phyloP scores from a whole-genome alignment of 768 basidiomycete genomes.

The Phlegmacium glaucopus region DNA sequence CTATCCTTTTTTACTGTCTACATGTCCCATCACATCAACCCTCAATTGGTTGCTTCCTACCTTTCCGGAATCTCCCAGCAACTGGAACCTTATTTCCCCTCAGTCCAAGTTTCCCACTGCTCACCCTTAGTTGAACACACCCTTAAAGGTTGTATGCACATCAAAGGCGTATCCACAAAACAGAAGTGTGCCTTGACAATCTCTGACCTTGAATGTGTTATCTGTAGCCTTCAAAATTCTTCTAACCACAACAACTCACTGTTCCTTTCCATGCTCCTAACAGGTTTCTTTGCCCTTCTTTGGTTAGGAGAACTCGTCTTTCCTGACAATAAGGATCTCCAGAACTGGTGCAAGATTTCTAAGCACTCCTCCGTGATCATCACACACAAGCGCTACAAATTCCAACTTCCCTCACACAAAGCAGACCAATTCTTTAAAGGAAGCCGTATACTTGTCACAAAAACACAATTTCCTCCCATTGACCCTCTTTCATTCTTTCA shows the following conservation, averaged over 20 bases:
- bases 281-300: slow-evolving; percentile 28
- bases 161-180: too few relatives aligned
- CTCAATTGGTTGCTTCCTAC: slow-evolving; percentile 6
- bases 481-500: neutral
- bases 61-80: slow-evolving; percentile 12
- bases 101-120: neutral
- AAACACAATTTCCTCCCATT: neutral
- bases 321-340: slow-evolving; percentile 16
- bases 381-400: neutral
- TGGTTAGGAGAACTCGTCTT: slow-evolving; percentile 29
- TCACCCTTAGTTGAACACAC: neutral
- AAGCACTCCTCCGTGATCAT: slow-evolving; percentile 1
- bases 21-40: slow-evolving; percentile 6
- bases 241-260: slow-evolving; percentile 1
- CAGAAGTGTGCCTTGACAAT: slow-evolving; percentile 8
- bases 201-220: neutral
- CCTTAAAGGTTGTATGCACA: too few relatives aligned
- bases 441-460: slow-evolving; percentile 1
- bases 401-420: slow-evolving; percentile 35
- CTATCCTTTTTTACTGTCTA: slow-evolving; percentile 4
- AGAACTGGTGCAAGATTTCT: slow-evolving; percentile 3
- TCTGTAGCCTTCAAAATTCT: neutral
- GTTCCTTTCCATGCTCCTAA: slow-evolving; percentile 13
- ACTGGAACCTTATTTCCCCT: slow-evolving; percentile 8
- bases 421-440: slow-evolving; percentile 28